Evolutionary conservation across 2,329 filamentous ascomycete species (phyloP).

Genomic region (Calonectria pteridis): DNA sequence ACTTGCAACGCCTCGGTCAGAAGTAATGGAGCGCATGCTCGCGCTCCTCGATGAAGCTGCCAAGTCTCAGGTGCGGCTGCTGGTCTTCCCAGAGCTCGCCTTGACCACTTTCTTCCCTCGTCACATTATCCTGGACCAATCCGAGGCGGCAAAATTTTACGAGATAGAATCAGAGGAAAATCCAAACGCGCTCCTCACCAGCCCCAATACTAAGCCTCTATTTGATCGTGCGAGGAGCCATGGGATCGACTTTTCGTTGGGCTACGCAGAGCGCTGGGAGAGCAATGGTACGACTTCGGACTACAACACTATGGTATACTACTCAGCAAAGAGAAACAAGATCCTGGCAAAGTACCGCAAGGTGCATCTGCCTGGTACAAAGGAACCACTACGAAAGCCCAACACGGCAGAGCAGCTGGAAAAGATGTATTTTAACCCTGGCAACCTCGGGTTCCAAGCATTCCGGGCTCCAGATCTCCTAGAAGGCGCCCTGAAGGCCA

Average conservation of each 20-base stretch:
- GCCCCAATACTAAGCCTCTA: neutral
- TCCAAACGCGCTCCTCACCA: neutral
- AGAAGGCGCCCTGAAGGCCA: neutral
- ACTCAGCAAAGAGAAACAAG: neutral
- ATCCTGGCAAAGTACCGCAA: constrained; percentile 19
- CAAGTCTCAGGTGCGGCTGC: neutral
- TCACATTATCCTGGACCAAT: neutral
- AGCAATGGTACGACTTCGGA: neutral
- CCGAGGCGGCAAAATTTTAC: neutral
- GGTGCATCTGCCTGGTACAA: constrained; percentile 8
- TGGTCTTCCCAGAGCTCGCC: constrained; percentile 10
- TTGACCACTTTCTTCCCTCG: constrained; percentile 22
- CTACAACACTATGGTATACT: constrained; percentile 20
- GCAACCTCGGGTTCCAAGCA: neutral
- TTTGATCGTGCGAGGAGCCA: neutral
- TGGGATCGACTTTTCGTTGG: constrained; percentile 7
- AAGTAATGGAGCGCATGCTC: neutral
- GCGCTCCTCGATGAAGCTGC: constrained; percentile 1
- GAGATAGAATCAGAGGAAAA: neutral
- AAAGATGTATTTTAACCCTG: constrained; percentile 1
- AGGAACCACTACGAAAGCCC: neutral
- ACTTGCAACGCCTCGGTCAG: neutral
- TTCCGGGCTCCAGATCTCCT: constrained; percentile 15
- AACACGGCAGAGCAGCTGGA: constrained; percentile 8
- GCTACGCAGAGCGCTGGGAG: constrained; percentile 1